A percentile compares a stretch with the other conserved stretches of the same genome.
These are phyloP conservation scores for Pyricularia sp. DNA, from an alignment of 2,329 filamentous ascomycete genomes.

Conservation along the genomic window DNA sequence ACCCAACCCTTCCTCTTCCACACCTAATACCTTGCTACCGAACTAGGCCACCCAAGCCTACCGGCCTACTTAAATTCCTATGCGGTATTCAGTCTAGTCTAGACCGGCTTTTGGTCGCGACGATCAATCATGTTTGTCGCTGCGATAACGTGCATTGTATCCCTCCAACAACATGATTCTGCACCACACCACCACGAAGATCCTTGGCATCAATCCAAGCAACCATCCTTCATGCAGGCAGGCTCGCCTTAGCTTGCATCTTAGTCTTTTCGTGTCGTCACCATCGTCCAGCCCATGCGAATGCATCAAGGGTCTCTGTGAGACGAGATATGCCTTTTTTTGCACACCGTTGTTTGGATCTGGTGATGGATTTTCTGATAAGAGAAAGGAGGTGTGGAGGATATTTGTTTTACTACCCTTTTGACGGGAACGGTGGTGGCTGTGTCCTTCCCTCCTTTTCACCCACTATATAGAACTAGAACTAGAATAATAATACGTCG, in stretches of 20 bases:
- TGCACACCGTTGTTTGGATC: not conserved
- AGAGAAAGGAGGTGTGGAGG: not conserved
- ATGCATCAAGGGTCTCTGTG: not conserved
- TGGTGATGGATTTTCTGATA: not conserved
- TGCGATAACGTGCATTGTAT: not conserved
- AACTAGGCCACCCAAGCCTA: not conserved
- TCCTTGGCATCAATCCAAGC: not conserved
- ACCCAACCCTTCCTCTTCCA: not conserved
- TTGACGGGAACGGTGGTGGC: not conserved
- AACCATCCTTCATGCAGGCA: not conserved
- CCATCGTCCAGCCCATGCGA: not conserved
- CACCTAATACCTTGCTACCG: too few relatives aligned
- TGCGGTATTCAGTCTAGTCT: not conserved
- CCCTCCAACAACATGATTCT: not conserved
- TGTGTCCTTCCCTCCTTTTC: not conserved
- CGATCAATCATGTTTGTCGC: not conserved
- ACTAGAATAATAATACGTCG: not conserved
- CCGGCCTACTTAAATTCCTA: not conserved
- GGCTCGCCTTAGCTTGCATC: not conserved
- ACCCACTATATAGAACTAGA: not conserved
- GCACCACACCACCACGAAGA: not conserved
- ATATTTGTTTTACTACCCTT: not conserved
- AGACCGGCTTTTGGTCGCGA: not conserved
- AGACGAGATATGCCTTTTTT: not conserved
- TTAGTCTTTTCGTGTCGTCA: not conserved